phyloP scores from a whole-genome alignment of 2,329 filamentous ascomycete species.

The Sporothrix sp. region DNA sequence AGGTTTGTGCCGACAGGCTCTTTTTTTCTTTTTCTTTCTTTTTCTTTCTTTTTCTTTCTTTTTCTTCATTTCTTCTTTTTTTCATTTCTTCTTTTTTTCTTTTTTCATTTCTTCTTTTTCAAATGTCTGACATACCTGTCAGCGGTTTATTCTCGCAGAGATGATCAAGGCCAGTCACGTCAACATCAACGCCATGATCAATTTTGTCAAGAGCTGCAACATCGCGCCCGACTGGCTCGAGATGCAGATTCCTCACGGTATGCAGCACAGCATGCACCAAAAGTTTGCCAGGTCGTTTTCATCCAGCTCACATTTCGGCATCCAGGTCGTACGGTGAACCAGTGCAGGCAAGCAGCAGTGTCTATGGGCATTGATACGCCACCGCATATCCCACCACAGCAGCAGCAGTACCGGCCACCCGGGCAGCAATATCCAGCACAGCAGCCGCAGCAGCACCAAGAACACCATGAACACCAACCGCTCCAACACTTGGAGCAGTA shows the following conservation, averaged over 20 bases:
- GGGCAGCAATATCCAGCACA: slow-evolving; percentile 14
- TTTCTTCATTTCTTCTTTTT: neutral
- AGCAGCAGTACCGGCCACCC: slow-evolving; percentile 18
- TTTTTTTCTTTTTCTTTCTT: too few species aligned
- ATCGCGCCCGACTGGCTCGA: slow-evolving; percentile 26
- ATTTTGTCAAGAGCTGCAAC: slow-evolving; percentile 33
- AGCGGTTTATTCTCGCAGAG: slow-evolving; percentile 50
- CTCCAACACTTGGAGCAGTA: slow-evolving; percentile 18
- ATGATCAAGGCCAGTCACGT: slow-evolving; percentile 48
- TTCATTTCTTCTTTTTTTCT: too few species aligned
- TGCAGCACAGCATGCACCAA: neutral
- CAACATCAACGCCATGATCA: slow-evolving; percentile 35
- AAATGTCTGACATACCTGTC: slow-evolving; percentile 10
- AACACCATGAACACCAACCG: neutral
- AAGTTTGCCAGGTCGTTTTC: too few species aligned
- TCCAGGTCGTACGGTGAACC: slow-evolving; percentile 28
- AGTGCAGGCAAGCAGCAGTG: slow-evolving; percentile 26
- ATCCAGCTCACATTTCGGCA: too few species aligned
- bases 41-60: too few species aligned
- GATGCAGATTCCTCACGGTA: slow-evolving; percentile 29
- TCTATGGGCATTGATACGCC: slow-evolving; percentile 20
- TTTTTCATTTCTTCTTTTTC: neutral
- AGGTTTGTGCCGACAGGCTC: slow-evolving; percentile 36
- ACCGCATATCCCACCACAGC: slow-evolving; percentile 7
- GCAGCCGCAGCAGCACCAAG: neutral